Percentiles rank a stretch among this genome's conserved stretches.
Conservation (phyloP, 2,329 filamentous ascomycete species). For the Lecanosticta acicola region DNA sequence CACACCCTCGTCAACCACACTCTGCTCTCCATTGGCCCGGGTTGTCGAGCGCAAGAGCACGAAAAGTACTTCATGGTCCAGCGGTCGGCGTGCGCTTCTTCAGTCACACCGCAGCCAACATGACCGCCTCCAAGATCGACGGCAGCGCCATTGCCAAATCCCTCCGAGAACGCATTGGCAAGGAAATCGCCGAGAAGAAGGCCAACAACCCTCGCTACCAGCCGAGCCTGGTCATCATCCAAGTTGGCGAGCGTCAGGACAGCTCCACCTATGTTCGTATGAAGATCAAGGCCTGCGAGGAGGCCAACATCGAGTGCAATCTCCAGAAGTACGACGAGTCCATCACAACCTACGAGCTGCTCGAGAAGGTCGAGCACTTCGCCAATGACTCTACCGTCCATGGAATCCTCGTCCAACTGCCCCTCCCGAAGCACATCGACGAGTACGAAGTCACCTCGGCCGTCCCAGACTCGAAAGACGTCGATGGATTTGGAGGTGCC, state of each 20-base stretch:
- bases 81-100: constrained; percentile 33
- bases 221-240: constrained; percentile 88
- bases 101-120: constrained; percentile 54
- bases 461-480: constrained; percentile 90
- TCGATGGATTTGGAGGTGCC: constrained; percentile 87
- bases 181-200: constrained; percentile 76
- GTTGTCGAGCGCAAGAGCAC: neutral
- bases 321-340: constrained; percentile 76
- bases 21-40: constrained; percentile 6
- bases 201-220: constrained; percentile 78
- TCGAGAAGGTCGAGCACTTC: constrained; percentile 71
- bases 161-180: constrained; percentile 76
- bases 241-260: constrained; percentile 91
- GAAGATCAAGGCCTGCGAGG: constrained; percentile 95
- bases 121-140: constrained; percentile 89
- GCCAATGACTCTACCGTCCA: constrained; percentile 85
- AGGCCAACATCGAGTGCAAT: constrained; percentile 88
- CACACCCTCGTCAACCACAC: constrained; percentile 1
- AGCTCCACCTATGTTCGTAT: constrained; percentile 96
- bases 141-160: constrained; percentile 89
- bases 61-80: neutral
- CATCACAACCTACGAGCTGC: constrained; percentile 76
- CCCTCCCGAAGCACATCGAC: constrained; percentile 80
- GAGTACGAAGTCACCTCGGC: constrained; percentile 87
- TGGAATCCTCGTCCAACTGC: constrained; percentile 90